Percentiles rank a stretch among this genome's conserved stretches.
phyloP scores from a whole-genome alignment of 495 filamentous ascomycete species.

The Emericellopsis terricola region DNA sequence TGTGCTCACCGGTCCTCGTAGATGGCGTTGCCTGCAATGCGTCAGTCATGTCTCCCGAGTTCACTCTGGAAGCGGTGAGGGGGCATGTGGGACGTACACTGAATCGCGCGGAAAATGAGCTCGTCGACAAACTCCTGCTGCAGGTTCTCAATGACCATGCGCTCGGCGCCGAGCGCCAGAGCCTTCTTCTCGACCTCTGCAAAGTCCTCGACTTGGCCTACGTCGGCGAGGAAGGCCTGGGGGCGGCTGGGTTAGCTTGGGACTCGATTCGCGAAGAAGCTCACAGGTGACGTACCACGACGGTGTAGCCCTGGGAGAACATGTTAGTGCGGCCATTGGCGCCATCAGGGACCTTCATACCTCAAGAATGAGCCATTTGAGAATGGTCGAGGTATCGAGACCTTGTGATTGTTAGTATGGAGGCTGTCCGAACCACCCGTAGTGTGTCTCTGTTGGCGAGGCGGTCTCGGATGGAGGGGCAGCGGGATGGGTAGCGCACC shows the following conservation, averaged over 20 bases:
- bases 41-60: background rate
- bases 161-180: constrained; percentile 46
- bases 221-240: constrained; percentile 44
- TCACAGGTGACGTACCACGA: constrained; percentile 12
- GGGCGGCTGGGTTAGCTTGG: too few relatives aligned
- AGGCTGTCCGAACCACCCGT: constrained; percentile 10
- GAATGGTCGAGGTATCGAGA: constrained; percentile 40
- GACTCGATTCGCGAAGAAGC: too few relatives aligned
- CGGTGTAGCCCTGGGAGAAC: constrained; percentile 9
- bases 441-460: background rate
- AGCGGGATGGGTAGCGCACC: constrained; percentile 7
- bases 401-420: too few relatives aligned
- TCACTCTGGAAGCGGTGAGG: background rate
- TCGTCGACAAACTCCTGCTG: constrained; percentile 67
- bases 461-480: constrained; percentile 3
- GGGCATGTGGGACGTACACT: constrained; percentile 24
- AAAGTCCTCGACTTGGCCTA: constrained; percentile 29
- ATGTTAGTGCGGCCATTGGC: background rate
- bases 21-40: constrained; percentile 47
- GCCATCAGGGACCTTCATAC: constrained; percentile 23
- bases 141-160: constrained; percentile 47
- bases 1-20: constrained; percentile 71
- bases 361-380: constrained; percentile 50
- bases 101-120: constrained; percentile 74
- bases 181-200: constrained; percentile 43